Base-by-base conservation (phyloP, 164 flowering plant genomes). In the Umbellularia californica region DNA sequence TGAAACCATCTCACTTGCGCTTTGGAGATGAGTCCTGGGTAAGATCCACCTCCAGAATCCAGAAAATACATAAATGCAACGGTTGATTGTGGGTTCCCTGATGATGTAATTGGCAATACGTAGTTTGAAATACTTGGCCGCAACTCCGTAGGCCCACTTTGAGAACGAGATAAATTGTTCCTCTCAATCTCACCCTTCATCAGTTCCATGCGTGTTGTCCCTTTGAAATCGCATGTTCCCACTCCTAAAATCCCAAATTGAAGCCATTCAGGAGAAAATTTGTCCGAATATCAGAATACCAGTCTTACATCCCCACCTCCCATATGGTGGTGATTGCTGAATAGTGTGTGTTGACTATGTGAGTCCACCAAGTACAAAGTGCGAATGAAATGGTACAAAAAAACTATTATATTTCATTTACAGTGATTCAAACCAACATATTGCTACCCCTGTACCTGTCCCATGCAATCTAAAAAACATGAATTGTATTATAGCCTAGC, bases 91-190 rank as follows among this genome's bases (percentile, higher is more conserved):
- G 80, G 71, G 74, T 85, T 77, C 0, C 79, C 75, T 1, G 86
- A 75, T 62, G 97, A 86, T 33, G 83, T 81, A 33, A 95, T 74
- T 74, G 81, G 83, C 50, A 88, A 83, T 51, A 85, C 90, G 82
- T 93, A 95, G 79, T 93, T 93, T 58, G 99, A 93, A 64, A 93
- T 81, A 77, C 95, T 86, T 5, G 97, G 99, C 99, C 97, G 88
- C 19, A 93, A 90, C 62, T 84, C 75, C 58, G 41, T 70, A 2
- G 97, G 97, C 23, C 99, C 97, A 67, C n/a, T 72, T 71, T 50
- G 76, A 9, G 99, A 86, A 73, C 65, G 72, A 66, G 97, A 88
- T 30, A 87, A 72, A 23, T 3, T 28, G 76, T 85, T 85, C 23
- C 73, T 55, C 66, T 76, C 74, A n/a, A 85, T 84, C 78, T 95